phyloP scores from a whole-genome alignment of 164 flowering plant species.

The Pachysandra terminalis region DNA sequence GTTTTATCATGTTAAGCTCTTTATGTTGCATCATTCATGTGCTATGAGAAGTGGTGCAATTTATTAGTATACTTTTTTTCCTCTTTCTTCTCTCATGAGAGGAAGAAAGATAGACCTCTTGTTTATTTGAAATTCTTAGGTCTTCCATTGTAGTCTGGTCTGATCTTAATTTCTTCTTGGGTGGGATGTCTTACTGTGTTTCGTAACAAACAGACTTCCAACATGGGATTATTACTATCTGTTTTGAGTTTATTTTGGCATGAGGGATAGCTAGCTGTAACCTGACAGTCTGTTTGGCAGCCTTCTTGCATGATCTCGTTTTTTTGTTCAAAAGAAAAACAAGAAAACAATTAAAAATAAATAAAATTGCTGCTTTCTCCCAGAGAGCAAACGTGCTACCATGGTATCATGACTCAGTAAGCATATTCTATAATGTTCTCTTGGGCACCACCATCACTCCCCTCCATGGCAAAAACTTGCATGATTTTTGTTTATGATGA shows the following conservation, averaged over 20 bases:
- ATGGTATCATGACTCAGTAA: slow-evolving; percentile 49
- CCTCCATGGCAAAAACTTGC: slow-evolving; percentile 14
- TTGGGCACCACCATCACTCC: slow-evolving; percentile 20
- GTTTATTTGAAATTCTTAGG: background rate
- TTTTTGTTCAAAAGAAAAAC: slow-evolving; percentile 6
- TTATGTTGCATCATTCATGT: background rate
- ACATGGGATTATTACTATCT: slow-evolving; percentile 46
- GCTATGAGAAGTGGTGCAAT: background rate
- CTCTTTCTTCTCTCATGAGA: background rate
- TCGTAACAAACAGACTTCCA: slow-evolving; percentile 24
- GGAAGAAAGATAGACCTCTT: too few species aligned
- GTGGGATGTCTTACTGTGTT: background rate
- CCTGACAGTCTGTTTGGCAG: slow-evolving; percentile 68
- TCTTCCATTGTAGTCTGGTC: background rate
- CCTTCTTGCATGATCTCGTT: slow-evolving; percentile 81
- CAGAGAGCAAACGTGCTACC: slow-evolving; percentile 66
- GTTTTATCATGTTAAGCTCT: background rate
- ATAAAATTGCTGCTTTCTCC: slow-evolving; percentile 31
- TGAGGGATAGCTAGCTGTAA: slow-evolving; percentile 74
- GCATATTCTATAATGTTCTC: slow-evolving; percentile 36
- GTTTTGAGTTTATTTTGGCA: slow-evolving; percentile 48
- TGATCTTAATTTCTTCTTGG: slow-evolving; percentile 1
- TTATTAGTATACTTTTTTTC: background rate
- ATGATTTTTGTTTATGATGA: slow-evolving; percentile 20
- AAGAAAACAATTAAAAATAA: slow-evolving; percentile 1